Conservation (phyloP, 805 yeast genomes). For the Pachysolen tannophilus region DNA sequence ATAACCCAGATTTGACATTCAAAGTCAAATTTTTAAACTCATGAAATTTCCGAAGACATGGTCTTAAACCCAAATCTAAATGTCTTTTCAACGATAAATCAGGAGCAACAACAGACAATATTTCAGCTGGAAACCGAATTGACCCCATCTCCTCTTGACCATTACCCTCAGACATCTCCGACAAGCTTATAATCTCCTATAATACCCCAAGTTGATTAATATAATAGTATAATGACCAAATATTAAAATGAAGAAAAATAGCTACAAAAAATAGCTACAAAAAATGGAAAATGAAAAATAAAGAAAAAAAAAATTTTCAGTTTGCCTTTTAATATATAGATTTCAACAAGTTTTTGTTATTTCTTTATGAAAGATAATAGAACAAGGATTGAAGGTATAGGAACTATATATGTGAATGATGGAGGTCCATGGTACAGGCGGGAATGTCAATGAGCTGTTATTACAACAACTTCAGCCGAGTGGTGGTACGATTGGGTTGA, state of each 20-base stretch:
- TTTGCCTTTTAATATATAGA: too few relatives aligned
- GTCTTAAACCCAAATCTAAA: conserved; percentile 66
- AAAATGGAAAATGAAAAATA: background rate
- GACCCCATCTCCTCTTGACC: too few relatives aligned
- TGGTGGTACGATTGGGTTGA: conserved; percentile 51
- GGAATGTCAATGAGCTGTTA: conserved; percentile 3
- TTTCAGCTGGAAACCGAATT: conserved; percentile 70
- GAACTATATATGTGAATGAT: too few relatives aligned
- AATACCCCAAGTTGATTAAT: too few relatives aligned
- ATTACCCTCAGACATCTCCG: background rate
- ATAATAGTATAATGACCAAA: too few relatives aligned
- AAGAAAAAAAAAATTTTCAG: too few relatives aligned
- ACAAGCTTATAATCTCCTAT: background rate
- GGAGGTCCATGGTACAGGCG: background rate
- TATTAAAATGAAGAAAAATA: too few relatives aligned
- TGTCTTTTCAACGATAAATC: conserved; percentile 77
- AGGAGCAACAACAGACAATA: conserved; percentile 78
- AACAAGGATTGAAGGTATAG: too few relatives aligned
- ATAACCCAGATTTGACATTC: conserved; percentile 26
- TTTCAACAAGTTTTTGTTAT: too few relatives aligned
- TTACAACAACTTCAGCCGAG: conserved; percentile 11
- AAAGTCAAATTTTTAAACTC: conserved; percentile 60
- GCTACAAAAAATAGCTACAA: too few relatives aligned
- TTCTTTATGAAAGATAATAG: too few relatives aligned
- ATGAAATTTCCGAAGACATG: conserved; percentile 58